Base-by-base conservation (phyloP, 2,329 filamentous ascomycete species). In the Botrytis squamosa region DNA sequence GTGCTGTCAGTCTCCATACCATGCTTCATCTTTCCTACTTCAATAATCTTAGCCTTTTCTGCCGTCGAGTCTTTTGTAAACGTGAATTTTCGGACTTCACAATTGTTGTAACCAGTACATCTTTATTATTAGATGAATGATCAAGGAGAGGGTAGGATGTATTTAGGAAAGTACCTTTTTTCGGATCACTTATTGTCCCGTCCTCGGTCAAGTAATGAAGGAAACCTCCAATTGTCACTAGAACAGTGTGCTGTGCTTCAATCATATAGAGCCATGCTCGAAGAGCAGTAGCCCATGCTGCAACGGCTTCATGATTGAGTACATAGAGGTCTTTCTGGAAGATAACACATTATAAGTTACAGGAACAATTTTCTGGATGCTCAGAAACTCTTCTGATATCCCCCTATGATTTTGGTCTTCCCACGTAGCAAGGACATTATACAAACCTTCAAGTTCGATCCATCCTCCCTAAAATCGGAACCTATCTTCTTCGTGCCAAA, bases 341-440 rank as follows among this genome's bases (percentile, higher is more conserved):
- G 5, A 22, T 10, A 29, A 22, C 16, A 29, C 29, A 3, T 8
- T n/a, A 22, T 66, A 8, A 66, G 42, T 18, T 8, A 22, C 12
- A 36, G 18, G 18, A 59, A 9, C 16, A 44, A 46, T 16, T 14
- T 33, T 42, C 22, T 5, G n/a, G 10, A 46, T 65, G 1, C 7
- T 38, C 20, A 0, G 18, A 36, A 67, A 3, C 1, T 6, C 29
- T 20, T 36, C 10, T 9, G 10, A 8, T 38, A 1, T 22, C 14
- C 25, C 3, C 5, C 7, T 7, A 25, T 40, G 7, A 38, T 16
- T 3, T 4, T 25, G 3, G 8, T 55, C 12, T 25, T 29, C 2
- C 33, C 36, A 9, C 12, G 5, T n/a, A 49, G 29, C 1, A n/a
- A 52, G n/a, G 5, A 2, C 3, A 6, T 1, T 4, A 33, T 8